Percentiles rank a stretch among this genome's conserved stretches.
Conservation (phyloP, 2,329 filamentous ascomycete species). For the Pseudocercospora cruenta region DNA sequence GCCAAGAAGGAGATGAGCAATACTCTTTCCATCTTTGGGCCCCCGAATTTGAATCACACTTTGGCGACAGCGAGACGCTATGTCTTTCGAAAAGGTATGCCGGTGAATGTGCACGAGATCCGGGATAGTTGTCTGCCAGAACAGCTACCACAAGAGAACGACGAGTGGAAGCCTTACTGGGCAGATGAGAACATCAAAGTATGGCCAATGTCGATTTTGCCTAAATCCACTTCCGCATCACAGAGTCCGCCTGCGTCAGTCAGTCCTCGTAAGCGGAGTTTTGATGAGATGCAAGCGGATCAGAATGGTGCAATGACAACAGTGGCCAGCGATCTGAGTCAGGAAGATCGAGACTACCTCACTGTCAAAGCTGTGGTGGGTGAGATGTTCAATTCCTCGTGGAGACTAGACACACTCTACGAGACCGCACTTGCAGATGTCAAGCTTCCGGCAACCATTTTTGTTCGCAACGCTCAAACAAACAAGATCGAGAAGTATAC, state of each 20-base stretch:
- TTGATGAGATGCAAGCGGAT: constrained; percentile 40
- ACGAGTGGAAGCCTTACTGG: constrained; percentile 64
- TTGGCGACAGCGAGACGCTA: constrained; percentile 83
- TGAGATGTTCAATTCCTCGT: constrained; percentile 78
- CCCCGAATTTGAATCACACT: constrained; percentile 76
- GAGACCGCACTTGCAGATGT: constrained; percentile 69
- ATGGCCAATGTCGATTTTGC: constrained; percentile 73
- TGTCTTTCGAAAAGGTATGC: constrained; percentile 81
- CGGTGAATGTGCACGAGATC: constrained; percentile 72
- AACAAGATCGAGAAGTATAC: constrained; percentile 70
- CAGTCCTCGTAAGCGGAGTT: constrained; percentile 41
- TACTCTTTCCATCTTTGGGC: constrained; percentile 72
- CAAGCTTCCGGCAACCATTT: constrained; percentile 69
- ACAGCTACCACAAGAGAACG: constrained; percentile 27
- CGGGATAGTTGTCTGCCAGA: constrained; percentile 40
- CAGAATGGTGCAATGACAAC: constrained; percentile 31
- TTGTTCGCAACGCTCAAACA: constrained; percentile 64
- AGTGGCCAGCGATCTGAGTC: constrained; percentile 49
- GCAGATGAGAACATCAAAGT: constrained; percentile 76
- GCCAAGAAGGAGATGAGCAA: constrained; percentile 39
- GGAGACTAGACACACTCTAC: constrained; percentile 71
- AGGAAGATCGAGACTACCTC: constrained; percentile 41
- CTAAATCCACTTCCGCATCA: constrained; percentile 21
- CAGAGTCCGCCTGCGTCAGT: constrained; percentile 18
- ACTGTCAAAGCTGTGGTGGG: constrained; percentile 65